Conservation (phyloP, 169 alveolate species). For the Plasmodium cynomolgi region DNA sequence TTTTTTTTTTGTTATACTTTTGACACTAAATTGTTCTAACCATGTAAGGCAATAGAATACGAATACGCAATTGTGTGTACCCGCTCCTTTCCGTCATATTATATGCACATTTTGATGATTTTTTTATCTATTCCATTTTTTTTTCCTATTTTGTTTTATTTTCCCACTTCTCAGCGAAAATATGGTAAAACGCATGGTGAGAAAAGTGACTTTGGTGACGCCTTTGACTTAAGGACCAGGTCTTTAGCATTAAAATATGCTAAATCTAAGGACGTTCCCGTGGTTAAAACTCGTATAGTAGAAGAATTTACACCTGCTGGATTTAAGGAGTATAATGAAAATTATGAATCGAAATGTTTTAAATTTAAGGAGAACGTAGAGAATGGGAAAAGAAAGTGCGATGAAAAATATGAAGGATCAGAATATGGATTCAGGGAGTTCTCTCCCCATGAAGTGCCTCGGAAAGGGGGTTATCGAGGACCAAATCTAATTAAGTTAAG, state of each 20-base stretch:
- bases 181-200: neutral
- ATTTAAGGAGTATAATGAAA: neutral
- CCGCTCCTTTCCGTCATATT: neutral
- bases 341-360: neutral
- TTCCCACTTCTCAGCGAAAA: neutral
- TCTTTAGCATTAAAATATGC: neutral
- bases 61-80: neutral
- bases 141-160: too few relatives aligned
- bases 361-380: neutral
- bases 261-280: neutral
- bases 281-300: neutral
- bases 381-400: neutral
- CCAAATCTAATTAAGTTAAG: neutral
- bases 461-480: neutral
- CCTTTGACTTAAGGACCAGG: neutral
- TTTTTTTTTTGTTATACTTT: neutral
- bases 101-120: neutral
- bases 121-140: neutral
- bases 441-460: neutral
- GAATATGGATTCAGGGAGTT: neutral
- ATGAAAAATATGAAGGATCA: neutral
- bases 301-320: neutral
- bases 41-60: neutral
- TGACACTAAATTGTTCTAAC: neutral
- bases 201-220: neutral